Evolutionary conservation across 495 filamentous ascomycete species (phyloP), one percentile per base, ranked within the genome.

Genomic region (Aspergillus conjunctus): DNA sequence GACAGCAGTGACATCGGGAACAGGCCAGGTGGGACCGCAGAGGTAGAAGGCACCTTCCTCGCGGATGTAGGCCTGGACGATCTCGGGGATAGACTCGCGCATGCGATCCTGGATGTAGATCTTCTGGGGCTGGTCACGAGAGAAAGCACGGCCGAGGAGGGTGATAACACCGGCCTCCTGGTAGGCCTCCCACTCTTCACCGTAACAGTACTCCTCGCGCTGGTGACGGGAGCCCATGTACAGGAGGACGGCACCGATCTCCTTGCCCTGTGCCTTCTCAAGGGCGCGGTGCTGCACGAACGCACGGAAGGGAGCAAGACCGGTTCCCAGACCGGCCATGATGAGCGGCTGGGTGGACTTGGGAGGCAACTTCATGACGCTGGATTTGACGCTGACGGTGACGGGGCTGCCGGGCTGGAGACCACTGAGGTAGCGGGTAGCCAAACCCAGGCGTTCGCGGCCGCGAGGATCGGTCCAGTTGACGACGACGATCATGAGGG

Each of bases 101-200:
- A 98, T 98, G 62, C 92, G 87, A 69, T 98, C 94, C 80, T 98
- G 94, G 71, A 98, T 98, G 70, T 98, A 98, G 61, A 98, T 96
- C 87, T 98, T 98, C 82, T 97, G 83, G 18, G 89, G 87, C 83
- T 98, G 94, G 70, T 98, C 94, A 66, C 94, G 88, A 53, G 91
- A 96, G 85, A 98, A 98, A 15, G 94, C 94, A 48, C 91, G 86
- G 22, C 95, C 95, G 20, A 98, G 85, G 32, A 96, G 83, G 5
- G 95, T 98, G 73, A 98, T 91, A 64, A 98, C 88, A 56, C 94
- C 94, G 1, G 95, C 92, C 56, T 92, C 92, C 72, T 93, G 85
- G 74, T 98, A 98, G 4, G 94, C 94, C 75, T 98, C 95, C 94
- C 94, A 98, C 74, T 98, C 94, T 78, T 98, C 94, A 63, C 94